Evolutionary conservation across 805 yeast species (phyloP).

Genomic region (Metschnikowia koreensis): DNA sequence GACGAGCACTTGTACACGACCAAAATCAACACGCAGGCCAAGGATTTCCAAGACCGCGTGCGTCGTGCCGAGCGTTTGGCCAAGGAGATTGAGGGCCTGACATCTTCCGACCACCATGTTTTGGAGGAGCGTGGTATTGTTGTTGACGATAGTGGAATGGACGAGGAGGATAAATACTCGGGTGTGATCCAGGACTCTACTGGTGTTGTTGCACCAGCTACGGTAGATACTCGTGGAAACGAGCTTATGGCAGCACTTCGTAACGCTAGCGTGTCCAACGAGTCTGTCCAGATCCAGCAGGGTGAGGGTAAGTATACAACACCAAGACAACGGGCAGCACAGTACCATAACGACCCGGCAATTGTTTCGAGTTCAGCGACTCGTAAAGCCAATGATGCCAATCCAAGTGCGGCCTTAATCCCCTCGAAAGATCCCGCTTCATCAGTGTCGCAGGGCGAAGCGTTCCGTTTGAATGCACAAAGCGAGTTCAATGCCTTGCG

Average conservation of each 20-base stretch:
- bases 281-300: slow-evolving; percentile 15
- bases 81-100: slow-evolving; percentile 71
- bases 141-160: slow-evolving; percentile 81
- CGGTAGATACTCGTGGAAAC: slow-evolving; percentile 54
- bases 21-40: slow-evolving; percentile 61
- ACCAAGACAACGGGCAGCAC: slow-evolving; percentile 54
- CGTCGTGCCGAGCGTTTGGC: slow-evolving; percentile 78
- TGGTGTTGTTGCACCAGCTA: background rate
- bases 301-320: slow-evolving; percentile 47
- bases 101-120: slow-evolving; percentile 68
- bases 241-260: slow-evolving; percentile 49
- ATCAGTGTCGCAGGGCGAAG: slow-evolving; percentile 28
- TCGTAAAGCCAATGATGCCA: slow-evolving; percentile 3
- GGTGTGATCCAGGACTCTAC: slow-evolving; percentile 48
- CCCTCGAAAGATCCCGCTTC: slow-evolving; percentile 8
- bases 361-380: slow-evolving; percentile 55
- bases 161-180: slow-evolving; percentile 94
- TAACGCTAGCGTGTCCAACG: slow-evolving; percentile 25
- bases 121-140: slow-evolving; percentile 87
- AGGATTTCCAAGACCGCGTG: slow-evolving; percentile 65
- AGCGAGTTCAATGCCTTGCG: slow-evolving; percentile 67
- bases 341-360: slow-evolving; percentile 62
- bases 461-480: slow-evolving; percentile 48
- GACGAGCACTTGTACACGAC: slow-evolving; percentile 91
- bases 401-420: slow-evolving; percentile 17